Conservation (phyloP, 345 rosid species). For the Rhizophora mangle region DNA sequence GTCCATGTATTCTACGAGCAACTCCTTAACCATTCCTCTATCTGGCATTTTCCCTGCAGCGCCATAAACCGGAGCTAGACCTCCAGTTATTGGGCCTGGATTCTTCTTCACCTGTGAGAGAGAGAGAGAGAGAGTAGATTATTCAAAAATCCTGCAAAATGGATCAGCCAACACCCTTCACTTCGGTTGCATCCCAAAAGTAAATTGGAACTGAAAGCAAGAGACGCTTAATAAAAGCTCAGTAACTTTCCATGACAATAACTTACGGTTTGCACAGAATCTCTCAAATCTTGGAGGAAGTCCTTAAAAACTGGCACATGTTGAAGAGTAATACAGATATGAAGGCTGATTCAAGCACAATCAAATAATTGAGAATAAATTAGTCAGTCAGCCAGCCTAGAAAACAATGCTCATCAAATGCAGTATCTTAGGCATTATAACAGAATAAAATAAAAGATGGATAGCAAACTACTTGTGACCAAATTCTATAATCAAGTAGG, state of each 20-base stretch:
- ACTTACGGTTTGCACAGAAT: conserved; percentile 75
- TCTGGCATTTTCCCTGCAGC: conserved; percentile 91
- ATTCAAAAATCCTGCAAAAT: background rate
- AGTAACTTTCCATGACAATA: background rate
- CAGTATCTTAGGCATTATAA: background rate
- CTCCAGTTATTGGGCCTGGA: conserved; percentile 84
- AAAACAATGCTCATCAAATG: conserved; percentile 1
- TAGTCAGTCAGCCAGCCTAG: background rate
- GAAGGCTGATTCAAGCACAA: conserved; percentile 55
- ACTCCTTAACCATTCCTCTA: conserved; percentile 75
- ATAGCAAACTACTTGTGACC: background rate
- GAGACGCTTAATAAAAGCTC: background rate
- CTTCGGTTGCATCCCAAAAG: background rate
- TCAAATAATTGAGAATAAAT: background rate
- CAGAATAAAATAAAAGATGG: background rate
- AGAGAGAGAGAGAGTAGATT: background rate
- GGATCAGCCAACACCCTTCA: background rate
- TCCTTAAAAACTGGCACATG: conserved; percentile 57
- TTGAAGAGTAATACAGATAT: conserved; percentile 84
- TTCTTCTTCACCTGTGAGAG: conserved; percentile 63
- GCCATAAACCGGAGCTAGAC: conserved; percentile 88
- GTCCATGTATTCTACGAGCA: conserved; percentile 86
- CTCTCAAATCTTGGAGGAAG: conserved; percentile 67
- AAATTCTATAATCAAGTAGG: background rate
- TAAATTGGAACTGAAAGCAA: background rate